These are phyloP conservation scores for Xylaria arbuscula DNA, from an alignment of 2,329 filamentous ascomycete genomes.

Conservation along the genomic window DNA sequence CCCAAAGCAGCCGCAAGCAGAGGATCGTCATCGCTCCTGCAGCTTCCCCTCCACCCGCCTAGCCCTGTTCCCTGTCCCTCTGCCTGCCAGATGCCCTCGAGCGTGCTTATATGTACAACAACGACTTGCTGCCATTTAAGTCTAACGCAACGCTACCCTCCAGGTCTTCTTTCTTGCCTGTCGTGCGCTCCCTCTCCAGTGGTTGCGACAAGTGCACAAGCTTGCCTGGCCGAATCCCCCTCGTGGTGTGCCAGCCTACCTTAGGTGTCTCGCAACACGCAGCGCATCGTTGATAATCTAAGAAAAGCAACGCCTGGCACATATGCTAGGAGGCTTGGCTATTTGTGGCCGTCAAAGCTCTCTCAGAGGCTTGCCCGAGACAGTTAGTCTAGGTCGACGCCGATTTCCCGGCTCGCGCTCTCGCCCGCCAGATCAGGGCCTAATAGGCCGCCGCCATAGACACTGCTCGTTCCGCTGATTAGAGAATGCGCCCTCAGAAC, in stretches of 20 bases:
- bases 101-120: constrained; percentile 12
- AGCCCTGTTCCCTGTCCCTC: constrained; percentile 23
- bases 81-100: constrained; percentile 20
- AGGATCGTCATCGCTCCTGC: constrained; percentile 37
- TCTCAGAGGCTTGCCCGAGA: constrained; percentile 24
- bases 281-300: constrained; percentile 25
- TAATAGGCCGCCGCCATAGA: constrained; percentile 10
- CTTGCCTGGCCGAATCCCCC: constrained; percentile 3
- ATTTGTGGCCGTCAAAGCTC: constrained; percentile 17
- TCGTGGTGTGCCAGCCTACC: constrained; percentile 19
- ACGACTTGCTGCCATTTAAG: not conserved
- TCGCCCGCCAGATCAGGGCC: constrained; percentile 5
- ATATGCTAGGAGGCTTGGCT: constrained; percentile 29
- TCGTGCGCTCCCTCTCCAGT: not conserved
- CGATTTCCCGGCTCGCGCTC: constrained; percentile 14
- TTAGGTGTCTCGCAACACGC: constrained; percentile 23
- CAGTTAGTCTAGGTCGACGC: constrained; percentile 19
- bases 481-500: constrained; percentile 37
- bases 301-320: constrained; percentile 34
- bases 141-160: constrained; percentile 3
- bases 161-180: not conserved
- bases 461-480: constrained; percentile 9
- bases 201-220: not conserved
- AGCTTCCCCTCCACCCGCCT: constrained; percentile 29
- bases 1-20: constrained; percentile 36